Base-by-base conservation (phyloP, 1,139 yeast species). In the Diutina neorugosa region DNA sequence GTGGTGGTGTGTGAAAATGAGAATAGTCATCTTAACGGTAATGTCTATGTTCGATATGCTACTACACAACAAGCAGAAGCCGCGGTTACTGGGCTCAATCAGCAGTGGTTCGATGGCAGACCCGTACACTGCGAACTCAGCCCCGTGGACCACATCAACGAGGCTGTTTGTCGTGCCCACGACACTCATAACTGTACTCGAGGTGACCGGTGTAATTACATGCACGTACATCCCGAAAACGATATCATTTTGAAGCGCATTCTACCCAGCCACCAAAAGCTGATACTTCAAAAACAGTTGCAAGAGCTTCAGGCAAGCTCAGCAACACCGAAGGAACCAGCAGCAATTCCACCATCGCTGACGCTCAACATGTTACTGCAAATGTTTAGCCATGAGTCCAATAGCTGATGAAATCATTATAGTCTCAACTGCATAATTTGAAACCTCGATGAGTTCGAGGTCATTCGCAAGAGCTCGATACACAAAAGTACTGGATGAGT, bases 41-140 rank as follows among this genome's bases (percentile, higher is more conserved):
- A 89, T 63, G 96, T 89, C 0, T 88, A 88, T 64, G 81, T 86
- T 18, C 74, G 78, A 55, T 90, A 81, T 64, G 65, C 69, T 49
- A 67, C 72, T 43, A 76, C 75, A 44, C 76, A 74, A 11, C 80
- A 77, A 50, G 96, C 97, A 0, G 71, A 71, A 50, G 67, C 66
- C 52, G 93, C 91, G 0, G 74, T 78, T 51, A 76, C 77, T 51
- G 71, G 69, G 52, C 77, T 90, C 61, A 87, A 87, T 63, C 78
- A 81, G 51, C 78, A 94, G 56, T 91, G 97, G 97, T 91, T 81
- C 63, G 81, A 81, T 54, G 82, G 81, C 8, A 69, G 83, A 55
- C 98, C 98, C 0, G 82, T 91, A 0, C 86, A 84, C 65, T 82
- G 91, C 62, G 95, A 88, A 60, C 70, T 88, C 49, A 80, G 90